phyloP scores from a whole-genome alignment of 1,284 basidiomycete genomes.

The Gomphus sp. region DNA sequence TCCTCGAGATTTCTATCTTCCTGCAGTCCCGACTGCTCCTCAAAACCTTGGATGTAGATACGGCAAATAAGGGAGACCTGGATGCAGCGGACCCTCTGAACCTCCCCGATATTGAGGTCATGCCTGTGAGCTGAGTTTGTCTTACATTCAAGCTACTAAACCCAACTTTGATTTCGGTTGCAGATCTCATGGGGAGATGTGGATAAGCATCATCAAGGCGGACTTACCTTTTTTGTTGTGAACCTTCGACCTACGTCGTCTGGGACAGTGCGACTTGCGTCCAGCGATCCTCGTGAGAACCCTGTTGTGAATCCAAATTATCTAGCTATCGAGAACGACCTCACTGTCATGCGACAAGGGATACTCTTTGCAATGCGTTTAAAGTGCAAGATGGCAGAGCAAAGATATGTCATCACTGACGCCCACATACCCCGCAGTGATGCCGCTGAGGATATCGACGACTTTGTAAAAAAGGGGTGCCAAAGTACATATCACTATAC shows the following conservation, averaged over 20 bases:
- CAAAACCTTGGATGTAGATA: neutral
- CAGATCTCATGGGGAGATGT: too few species aligned
- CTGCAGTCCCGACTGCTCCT: neutral
- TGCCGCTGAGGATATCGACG: constrained; percentile 18
- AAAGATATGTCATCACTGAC: constrained; percentile 19
- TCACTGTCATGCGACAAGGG: constrained; percentile 26
- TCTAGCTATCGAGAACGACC: constrained; percentile 25
- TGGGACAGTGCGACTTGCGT: constrained; percentile 24
- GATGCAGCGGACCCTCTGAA: constrained; percentile 13
- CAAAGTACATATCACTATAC: constrained; percentile 20
- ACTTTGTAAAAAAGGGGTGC: constrained; percentile 16
- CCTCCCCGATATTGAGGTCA: constrained; percentile 22
- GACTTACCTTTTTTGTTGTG: constrained; percentile 17
- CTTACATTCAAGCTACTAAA: too few species aligned
- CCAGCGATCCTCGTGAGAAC: constrained; percentile 25
- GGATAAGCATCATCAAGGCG: constrained; percentile 7
- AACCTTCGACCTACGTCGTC: constrained; percentile 18
- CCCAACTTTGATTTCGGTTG: too few species aligned
- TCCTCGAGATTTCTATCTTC: neutral
- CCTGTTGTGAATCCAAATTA: constrained; percentile 31
- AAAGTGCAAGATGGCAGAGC: constrained; percentile 22
- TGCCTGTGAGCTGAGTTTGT: constrained; percentile 13
- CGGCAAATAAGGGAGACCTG: neutral
- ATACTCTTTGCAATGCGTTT: constrained; percentile 31
- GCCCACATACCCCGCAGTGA: constrained; percentile 18